These are phyloP conservation scores for Daldinia loculata DNA, from an alignment of 495 filamentous ascomycete genomes.

Conservation along the genomic window DNA sequence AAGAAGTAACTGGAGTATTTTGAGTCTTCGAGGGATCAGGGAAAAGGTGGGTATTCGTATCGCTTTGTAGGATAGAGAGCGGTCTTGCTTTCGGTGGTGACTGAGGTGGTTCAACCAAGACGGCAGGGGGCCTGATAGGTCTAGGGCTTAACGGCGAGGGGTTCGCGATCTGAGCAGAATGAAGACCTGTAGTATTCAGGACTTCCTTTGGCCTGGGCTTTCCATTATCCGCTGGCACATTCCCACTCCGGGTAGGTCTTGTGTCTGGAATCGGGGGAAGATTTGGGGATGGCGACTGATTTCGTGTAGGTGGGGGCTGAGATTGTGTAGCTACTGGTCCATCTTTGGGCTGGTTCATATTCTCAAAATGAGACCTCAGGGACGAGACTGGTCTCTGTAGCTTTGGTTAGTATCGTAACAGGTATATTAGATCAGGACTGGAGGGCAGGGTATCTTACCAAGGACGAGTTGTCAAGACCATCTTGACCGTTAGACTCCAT, in stretches of 20 bases:
- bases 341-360: conserved; percentile 69
- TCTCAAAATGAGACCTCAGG: conserved; percentile 91
- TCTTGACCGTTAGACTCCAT: conserved; percentile 54
- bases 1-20: conserved; percentile 59
- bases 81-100: conserved; percentile 69
- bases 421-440: background rate
- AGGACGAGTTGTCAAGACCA: conserved; percentile 66
- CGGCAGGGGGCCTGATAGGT: conserved; percentile 68
- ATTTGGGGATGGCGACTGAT: conserved; percentile 53
- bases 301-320: conserved; percentile 43
- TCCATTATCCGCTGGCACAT: conserved; percentile 33
- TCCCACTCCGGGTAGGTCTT: conserved; percentile 52
- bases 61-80: conserved; percentile 49
- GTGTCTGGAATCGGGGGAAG: conserved; percentile 62
- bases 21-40: conserved; percentile 58
- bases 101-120: conserved; percentile 76
- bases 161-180: conserved; percentile 43
- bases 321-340: conserved; percentile 28
- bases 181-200: conserved; percentile 34
- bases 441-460: conserved; percentile 54
- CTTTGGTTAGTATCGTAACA: conserved; percentile 40
- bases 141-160: conserved; percentile 58
- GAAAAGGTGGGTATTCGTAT: conserved; percentile 53
- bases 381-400: conserved; percentile 83
- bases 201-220: conserved; percentile 43